Percentiles rank a stretch among this genome's conserved stretches.
Evolutionary conservation across 495 filamentous ascomycete species (phyloP).

Genomic region (Aspergillus wentii): DNA sequence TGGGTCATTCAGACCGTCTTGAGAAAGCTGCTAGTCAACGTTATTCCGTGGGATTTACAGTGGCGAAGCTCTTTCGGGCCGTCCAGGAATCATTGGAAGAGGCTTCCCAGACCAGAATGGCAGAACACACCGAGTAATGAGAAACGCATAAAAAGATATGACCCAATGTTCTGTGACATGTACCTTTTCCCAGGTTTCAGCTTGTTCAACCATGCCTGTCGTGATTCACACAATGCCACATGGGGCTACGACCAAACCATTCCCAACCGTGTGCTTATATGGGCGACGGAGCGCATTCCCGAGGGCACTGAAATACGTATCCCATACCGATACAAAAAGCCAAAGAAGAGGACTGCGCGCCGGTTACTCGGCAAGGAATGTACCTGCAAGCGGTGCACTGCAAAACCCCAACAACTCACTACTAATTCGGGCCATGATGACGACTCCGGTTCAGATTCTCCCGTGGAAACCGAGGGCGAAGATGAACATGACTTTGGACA

Average conservation of each 20-base stretch:
- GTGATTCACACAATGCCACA: conserved; percentile 12
- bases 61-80: too few species aligned
- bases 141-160: conserved; percentile 3
- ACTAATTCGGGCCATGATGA: too few species aligned
- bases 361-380: conserved; percentile 3
- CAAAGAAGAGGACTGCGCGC: neutral
- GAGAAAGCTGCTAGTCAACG: conserved; percentile 24
- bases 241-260: conserved; percentile 21
- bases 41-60: conserved; percentile 19
- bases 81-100: too few species aligned
- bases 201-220: conserved; percentile 30
- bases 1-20: conserved; percentile 32
- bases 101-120: conserved; percentile 1
- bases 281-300: conserved; percentile 18
- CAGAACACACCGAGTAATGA: conserved; percentile 7
- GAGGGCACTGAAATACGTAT: conserved; percentile 25
- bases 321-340: conserved; percentile 10
- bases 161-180: conserved; percentile 19
- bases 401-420: too few species aligned
- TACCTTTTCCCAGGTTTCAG: conserved; percentile 29
- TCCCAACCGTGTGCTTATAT: conserved; percentile 26
- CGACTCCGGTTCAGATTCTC: too few species aligned
- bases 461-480: too few species aligned
- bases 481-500: too few species aligned
- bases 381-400: neutral